A percentile compares a stretch with the other conserved stretches of the same genome.
Conservation (phyloP, 169 alveolate genomes). For the Cryptosporidium baileyi region DNA sequence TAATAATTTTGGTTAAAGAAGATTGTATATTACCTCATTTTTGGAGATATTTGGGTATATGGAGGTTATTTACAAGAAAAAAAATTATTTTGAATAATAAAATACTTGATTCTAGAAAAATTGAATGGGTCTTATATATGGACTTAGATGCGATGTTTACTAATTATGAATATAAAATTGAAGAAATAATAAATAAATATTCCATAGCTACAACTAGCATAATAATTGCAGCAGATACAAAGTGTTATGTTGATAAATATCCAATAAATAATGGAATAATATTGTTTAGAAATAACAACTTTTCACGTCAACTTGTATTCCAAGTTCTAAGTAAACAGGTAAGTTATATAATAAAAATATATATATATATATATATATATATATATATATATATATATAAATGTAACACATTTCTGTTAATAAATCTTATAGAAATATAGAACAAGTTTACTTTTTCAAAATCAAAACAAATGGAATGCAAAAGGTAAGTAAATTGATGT, state of each 20-base stretch:
- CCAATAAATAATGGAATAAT: slow-evolving; percentile 71
- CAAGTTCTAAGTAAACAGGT: slow-evolving; percentile 45
- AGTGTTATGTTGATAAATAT: slow-evolving; percentile 68
- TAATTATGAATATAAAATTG: slow-evolving; percentile 45
- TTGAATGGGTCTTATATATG: slow-evolving; percentile 67
- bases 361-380: neutral
- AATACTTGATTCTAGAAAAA: neutral
- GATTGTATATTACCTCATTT: slow-evolving; percentile 55
- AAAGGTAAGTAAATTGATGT: slow-evolving; percentile 37
- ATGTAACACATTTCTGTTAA: neutral
- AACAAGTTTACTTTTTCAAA: slow-evolving; percentile 7
- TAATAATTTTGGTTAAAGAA: neutral
- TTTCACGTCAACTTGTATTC: slow-evolving; percentile 38
- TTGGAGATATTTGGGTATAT: slow-evolving; percentile 71
- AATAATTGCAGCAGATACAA: slow-evolving; percentile 67
- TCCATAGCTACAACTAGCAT: slow-evolving; percentile 9
- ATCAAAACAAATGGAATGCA: slow-evolving; percentile 42
- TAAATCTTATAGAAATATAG: slow-evolving; percentile 28
- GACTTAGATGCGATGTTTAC: slow-evolving; percentile 71
- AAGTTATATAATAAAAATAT: neutral
- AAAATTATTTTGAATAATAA: neutral
- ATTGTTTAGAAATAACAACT: slow-evolving; percentile 26
- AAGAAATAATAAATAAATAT: slow-evolving; percentile 22
- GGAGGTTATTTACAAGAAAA: slow-evolving; percentile 55
- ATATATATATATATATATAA: neutral